Percentiles rank a stretch among this genome's conserved stretches.
phyloP scores from a whole-genome alignment of 805 yeast genomes.

The Starmera amethionina region DNA sequence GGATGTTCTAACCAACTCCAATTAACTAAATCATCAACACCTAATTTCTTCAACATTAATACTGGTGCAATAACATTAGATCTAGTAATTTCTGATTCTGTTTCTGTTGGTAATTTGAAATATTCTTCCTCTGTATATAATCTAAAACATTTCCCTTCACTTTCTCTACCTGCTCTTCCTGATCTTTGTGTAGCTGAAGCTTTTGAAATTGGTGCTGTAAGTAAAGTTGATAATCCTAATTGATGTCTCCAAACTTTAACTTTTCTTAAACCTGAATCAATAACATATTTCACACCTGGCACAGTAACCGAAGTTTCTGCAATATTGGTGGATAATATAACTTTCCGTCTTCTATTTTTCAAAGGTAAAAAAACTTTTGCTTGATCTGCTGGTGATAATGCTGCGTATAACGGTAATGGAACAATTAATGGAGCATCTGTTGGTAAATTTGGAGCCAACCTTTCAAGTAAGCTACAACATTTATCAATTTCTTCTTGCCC shows the following conservation, averaged over 20 bases:
- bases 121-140: slow-evolving; percentile 71
- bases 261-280: slow-evolving; percentile 88
- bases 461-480: slow-evolving; percentile 51
- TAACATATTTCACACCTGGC: slow-evolving; percentile 85
- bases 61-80: slow-evolving; percentile 81
- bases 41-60: slow-evolving; percentile 71
- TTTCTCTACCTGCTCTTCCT: slow-evolving; percentile 99
- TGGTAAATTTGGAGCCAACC: slow-evolving; percentile 56
- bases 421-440: slow-evolving; percentile 66
- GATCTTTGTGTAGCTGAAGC: slow-evolving; percentile 93
- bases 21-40: slow-evolving; percentile 70
- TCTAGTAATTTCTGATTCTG: slow-evolving; percentile 89
- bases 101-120: slow-evolving; percentile 54
- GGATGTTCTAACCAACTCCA: slow-evolving; percentile 96
- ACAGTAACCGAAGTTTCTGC: slow-evolving; percentile 98
- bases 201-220: slow-evolving; percentile 87
- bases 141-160: slow-evolving; percentile 81
- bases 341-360: slow-evolving; percentile 63
- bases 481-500: slow-evolving; percentile 98
- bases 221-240: slow-evolving; percentile 81
- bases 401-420: slow-evolving; percentile 86
- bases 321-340: slow-evolving; percentile 87
- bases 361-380: slow-evolving; percentile 65
- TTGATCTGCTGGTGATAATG: slow-evolving; percentile 80
- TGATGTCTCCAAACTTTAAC: slow-evolving; percentile 94